These are phyloP conservation scores for Globisporangium middletonii DNA, from an alignment of 352 stramenopile species.

Conservation along the genomic window DNA sequence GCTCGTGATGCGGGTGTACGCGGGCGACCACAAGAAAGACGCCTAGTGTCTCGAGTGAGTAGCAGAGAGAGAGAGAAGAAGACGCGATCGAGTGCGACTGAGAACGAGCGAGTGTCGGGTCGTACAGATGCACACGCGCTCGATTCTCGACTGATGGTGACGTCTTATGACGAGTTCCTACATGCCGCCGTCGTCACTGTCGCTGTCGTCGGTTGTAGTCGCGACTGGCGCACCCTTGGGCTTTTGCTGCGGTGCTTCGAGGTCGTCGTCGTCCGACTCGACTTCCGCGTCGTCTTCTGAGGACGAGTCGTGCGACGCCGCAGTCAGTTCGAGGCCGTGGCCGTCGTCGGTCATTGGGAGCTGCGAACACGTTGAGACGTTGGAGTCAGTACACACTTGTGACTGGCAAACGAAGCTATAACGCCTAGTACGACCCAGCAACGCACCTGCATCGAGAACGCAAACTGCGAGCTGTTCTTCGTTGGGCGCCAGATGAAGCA, in stretches of 20 bases:
- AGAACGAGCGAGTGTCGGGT: too few species aligned
- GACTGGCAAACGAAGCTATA: too few species aligned
- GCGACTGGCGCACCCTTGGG: conserved; percentile 23
- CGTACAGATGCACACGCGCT: neutral
- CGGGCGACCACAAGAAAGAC: conserved; percentile 71
- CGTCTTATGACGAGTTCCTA: neutral
- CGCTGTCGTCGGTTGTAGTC: conserved; percentile 37
- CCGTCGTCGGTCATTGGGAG: conserved; percentile 69
- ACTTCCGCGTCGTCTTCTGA: conserved; percentile 56
- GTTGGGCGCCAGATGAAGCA: conserved; percentile 88
- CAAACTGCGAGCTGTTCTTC: conserved; percentile 79
- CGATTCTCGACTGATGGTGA: neutral
- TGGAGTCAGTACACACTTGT: neutral
- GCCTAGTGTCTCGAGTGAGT: conserved; percentile 18
- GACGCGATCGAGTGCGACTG: neutral
- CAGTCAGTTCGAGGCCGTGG: conserved; percentile 53
- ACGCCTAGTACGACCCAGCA: too few species aligned
- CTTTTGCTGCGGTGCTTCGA: conserved; percentile 26
- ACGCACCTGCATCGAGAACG: conserved; percentile 77
- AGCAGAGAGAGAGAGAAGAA: conserved; percentile 4
- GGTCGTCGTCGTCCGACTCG: conserved; percentile 63
- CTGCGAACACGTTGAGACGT: conserved; percentile 17
- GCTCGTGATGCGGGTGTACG: conserved; percentile 42
- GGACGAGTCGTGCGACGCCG: conserved; percentile 42
- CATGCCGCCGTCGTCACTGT: conserved; percentile 14